Conservation (phyloP, 352 stramenopile species). For the Globisporangium mamillatum region DNA sequence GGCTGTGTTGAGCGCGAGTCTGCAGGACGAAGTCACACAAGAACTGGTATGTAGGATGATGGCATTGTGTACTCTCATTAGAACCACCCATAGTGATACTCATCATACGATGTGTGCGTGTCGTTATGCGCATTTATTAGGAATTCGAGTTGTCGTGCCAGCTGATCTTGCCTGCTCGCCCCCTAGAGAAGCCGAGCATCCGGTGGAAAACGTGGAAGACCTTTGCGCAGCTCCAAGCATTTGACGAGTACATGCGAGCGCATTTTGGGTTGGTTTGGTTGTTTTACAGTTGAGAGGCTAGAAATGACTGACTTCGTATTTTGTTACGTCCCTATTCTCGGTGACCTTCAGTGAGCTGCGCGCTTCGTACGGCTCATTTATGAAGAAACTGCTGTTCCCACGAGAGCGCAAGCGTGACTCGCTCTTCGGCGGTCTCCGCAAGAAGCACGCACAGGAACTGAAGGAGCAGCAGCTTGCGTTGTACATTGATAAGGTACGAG, state of each 20-base stretch:
- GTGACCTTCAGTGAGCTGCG: slow-evolving; percentile 44
- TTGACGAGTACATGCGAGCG: slow-evolving; percentile 54
- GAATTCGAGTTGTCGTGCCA: slow-evolving; percentile 78
- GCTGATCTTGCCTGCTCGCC: slow-evolving; percentile 43
- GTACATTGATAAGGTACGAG: slow-evolving; percentile 58
- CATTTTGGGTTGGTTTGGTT: neutral
- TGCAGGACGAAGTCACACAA: slow-evolving; percentile 60
- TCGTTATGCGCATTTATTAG: slow-evolving; percentile 23
- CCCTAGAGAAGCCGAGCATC: slow-evolving; percentile 65
- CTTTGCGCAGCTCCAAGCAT: slow-evolving; percentile 55
- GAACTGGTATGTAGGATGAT: slow-evolving; percentile 29
- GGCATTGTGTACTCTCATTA: neutral
- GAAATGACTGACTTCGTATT: neutral
- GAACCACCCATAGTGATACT: slow-evolving; percentile 7
- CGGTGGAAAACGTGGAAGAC: slow-evolving; percentile 81
- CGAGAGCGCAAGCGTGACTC: slow-evolving; percentile 70
- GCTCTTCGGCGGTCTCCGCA: slow-evolving; percentile 65
- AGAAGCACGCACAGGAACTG: slow-evolving; percentile 62
- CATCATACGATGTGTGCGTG: slow-evolving; percentile 2
- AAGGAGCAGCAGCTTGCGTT: slow-evolving; percentile 70
- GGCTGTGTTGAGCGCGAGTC: slow-evolving; percentile 46
- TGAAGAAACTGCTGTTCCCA: slow-evolving; percentile 61
- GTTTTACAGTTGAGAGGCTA: neutral
- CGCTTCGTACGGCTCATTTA: slow-evolving; percentile 39
- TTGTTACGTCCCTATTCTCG: neutral